These are phyloP conservation scores for Stephanodiscus triporus DNA, from an alignment of 108 stramenopile genomes.

Conservation along the genomic window DNA sequence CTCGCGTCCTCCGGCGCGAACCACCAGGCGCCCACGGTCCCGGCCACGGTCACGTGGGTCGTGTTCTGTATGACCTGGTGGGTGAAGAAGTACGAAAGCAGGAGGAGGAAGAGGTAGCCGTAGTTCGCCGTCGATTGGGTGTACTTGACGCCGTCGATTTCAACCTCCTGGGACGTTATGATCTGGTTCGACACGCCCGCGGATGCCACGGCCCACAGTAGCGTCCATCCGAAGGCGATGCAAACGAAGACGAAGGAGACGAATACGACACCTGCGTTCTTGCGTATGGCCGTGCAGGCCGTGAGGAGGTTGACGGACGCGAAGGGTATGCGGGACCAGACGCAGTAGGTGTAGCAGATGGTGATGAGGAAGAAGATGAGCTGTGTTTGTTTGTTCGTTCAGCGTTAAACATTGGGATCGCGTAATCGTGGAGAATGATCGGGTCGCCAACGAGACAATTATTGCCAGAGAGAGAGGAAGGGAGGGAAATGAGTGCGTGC, in stretches of 20 bases:
- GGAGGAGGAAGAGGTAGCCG: conserved; percentile 75
- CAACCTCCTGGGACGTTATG: conserved; percentile 23
- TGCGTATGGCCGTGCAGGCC: conserved; percentile 74
- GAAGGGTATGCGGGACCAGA: conserved; percentile 80
- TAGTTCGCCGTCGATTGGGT: conserved; percentile 46
- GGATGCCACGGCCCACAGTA: conserved; percentile 70
- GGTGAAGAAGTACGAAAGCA: conserved; percentile 84
- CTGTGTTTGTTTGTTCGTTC: background rate
- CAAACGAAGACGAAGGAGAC: conserved; percentile 71
- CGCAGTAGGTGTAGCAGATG: conserved; percentile 59
- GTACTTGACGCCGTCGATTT: background rate
- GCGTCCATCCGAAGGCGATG: conserved; percentile 66
- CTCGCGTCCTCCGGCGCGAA: conserved; percentile 63
- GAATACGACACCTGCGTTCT: conserved; percentile 65
- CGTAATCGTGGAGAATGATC: no score
- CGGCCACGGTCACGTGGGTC: conserved; percentile 79
- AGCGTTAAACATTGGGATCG: no score
- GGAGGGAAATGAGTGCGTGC: no score
- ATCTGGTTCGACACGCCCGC: conserved; percentile 57
- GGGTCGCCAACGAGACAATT: no score
- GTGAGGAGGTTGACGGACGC: conserved; percentile 79
- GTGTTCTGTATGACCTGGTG: conserved; percentile 83
- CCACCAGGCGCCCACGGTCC: conserved; percentile 94
- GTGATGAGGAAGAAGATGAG: conserved; percentile 64
- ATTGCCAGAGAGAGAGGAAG: no score